Base-by-base conservation (phyloP, 2,329 filamentous ascomycete genomes). In the Fusarium sp. region DNA sequence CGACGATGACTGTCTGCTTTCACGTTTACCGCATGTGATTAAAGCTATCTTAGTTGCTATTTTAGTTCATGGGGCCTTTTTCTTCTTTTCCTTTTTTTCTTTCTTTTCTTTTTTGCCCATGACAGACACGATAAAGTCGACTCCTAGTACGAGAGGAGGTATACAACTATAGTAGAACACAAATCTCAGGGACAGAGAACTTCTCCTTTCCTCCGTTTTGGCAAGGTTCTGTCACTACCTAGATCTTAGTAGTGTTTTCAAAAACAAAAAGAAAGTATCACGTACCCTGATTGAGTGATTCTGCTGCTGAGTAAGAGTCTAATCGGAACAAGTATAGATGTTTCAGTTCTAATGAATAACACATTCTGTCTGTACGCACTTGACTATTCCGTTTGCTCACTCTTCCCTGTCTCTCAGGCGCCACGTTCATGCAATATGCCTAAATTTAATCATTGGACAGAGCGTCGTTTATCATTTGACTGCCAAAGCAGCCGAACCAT, bases 401-500 rank as follows among this genome's bases (percentile, higher is more conserved):
- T 58, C 28, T 54, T 56, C 40, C n/a, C 37, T 37, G 38, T 50
- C 28, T 35, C 25, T n/a, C 25, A 59, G 28, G n/a, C 30, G 37
- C 43, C 50, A 32, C 50, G 44, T 54, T 44, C 44, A 68, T 59
- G 54, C 37, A 54, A 16, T 19, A 23, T 33, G 40, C 42, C 57
- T 67, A 38, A 43, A 67, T 52, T 70, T 40, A 58, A 37, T 54
- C 46, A 37, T 43, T 44, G 35, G n/a, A 35, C 38, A 28, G 67
- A 21, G 19, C 50, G 28, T 64, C 42, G 56, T 56, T 60, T 35
- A 69, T 49, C 37, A 52, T 60, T 64, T 40, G 57, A 37, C 37
- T 53, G 40, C 43, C 44, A 32, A 43, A 58, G 37, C 43, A 46
- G 46, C 43, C 50, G 32, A 43, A 53, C 33, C 43, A 46, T 63